Evolutionary conservation across 2,329 filamentous ascomycete species (phyloP).

Genomic region (Aspergillus pseudonomiae): DNA sequence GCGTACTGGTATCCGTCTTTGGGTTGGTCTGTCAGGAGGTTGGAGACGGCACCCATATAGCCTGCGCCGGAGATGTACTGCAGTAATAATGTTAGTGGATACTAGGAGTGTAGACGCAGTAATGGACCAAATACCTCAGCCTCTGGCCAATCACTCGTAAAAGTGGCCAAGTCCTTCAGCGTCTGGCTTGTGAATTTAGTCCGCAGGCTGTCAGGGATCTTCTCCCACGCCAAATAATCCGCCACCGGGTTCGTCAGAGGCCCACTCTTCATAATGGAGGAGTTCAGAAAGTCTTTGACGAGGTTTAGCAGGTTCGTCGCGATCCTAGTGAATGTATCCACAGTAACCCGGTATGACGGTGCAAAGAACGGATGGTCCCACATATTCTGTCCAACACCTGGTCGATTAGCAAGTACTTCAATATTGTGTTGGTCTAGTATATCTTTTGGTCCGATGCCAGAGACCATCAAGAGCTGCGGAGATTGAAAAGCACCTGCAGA

Average conservation of each 20-base stretch:
- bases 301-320: slow-evolving; percentile 1
- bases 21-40: slow-evolving; percentile 13
- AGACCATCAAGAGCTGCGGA: slow-evolving; percentile 54
- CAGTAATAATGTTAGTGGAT: neutral
- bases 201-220: slow-evolving; percentile 20
- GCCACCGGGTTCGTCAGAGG: slow-evolving; percentile 11
- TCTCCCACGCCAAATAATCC: slow-evolving; percentile 27
- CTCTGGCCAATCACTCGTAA: slow-evolving; percentile 34
- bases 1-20: slow-evolving; percentile 36
- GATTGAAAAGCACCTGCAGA: slow-evolving; percentile 55
- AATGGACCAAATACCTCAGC: slow-evolving; percentile 16
- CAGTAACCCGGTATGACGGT: slow-evolving; percentile 33
- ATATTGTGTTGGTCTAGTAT: slow-evolving; percentile 20
- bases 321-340: slow-evolving; percentile 31
- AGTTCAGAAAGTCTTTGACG: neutral
- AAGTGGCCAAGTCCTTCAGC: slow-evolving; percentile 17
- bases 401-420: slow-evolving; percentile 15
- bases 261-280: slow-evolving; percentile 21
- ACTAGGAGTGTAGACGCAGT: too few species aligned
- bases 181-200: slow-evolving; percentile 16
- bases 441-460: slow-evolving; percentile 46
- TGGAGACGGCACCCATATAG: slow-evolving; percentile 20
- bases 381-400: slow-evolving; percentile 41
- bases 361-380: slow-evolving; percentile 44
- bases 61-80: slow-evolving; percentile 28